Evolutionary conservation across 148 eudicot species (phyloP), one percentile per base, ranked within the genome.

Genomic region (Polygonum maritimum): DNA sequence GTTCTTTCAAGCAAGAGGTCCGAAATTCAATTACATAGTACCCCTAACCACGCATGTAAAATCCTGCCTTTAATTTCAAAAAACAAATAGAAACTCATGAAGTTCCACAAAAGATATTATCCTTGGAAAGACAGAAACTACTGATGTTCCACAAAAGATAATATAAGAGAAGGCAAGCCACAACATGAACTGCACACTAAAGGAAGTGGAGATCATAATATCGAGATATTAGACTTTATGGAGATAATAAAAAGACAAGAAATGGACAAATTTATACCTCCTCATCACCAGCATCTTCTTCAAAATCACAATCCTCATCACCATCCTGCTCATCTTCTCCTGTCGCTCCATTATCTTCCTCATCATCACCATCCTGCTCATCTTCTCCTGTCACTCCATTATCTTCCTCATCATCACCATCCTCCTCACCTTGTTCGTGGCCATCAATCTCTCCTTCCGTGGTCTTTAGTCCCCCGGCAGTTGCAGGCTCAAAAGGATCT

Each of bases 341-440:
- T 7, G 88, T 85, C 78, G 85, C 89, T 14, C 88, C 92, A 40
- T 85, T 76, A 58, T 85, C 92, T 78, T 88, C 91, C 76, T 86
- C 91, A 45, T 79, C 85, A 7, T 80, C 83, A 40, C 79, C 62
- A 36, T 74, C 84, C 75, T 75, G 82, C 48, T 84, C 92, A 72
- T 87, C 92, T 60, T 89, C 92, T 2, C 88, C 92, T 7, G 88
- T 85, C 78, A 86, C 89, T 14, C 88, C 92, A 40, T 85, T 76
- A 67, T 85, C 92, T 78, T 88, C 91, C 76, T 86, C 91, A 45
- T 79, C 85, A 7, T 80, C 86, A 8, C 69, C 87, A 65, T 80
- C 87, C 36, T 84, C 89, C 78, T 88, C 92, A 11, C 92, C 88
- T 44, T 89, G 92, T 79, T 89, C 92, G 69, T 89, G 90, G 12